These are phyloP conservation scores for Phytophthora pinifolia DNA, from an alignment of 352 stramenopile species.

Conservation along the genomic window DNA sequence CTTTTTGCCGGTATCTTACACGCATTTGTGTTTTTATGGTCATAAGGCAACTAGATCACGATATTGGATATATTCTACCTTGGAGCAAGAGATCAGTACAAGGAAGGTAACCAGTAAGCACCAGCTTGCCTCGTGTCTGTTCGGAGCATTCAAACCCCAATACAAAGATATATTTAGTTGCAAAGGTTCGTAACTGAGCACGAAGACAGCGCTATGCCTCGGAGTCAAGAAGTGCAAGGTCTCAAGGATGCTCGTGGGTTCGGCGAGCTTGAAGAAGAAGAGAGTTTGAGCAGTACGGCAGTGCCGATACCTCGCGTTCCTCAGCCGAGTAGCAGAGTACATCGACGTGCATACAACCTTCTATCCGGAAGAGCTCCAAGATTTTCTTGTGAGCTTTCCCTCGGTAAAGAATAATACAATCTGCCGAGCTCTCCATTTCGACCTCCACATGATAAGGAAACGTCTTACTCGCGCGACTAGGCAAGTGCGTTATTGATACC, in stretches of 20 bases:
- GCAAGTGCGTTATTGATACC: not conserved
- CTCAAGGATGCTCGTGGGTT: no score
- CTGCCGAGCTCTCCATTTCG: not conserved
- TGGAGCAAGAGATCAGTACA: constrained; percentile 8
- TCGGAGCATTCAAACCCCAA: constrained; percentile 10
- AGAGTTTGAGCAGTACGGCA: no score
- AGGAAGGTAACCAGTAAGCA: constrained; percentile 8
- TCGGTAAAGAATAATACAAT: not conserved
- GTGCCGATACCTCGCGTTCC: no score
- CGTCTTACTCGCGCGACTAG: not conserved
- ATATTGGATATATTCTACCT: constrained; percentile 14
- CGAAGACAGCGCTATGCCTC: no score
- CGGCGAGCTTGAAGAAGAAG: no score
- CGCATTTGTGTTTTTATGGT: no score
- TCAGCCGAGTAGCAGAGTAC: no score
- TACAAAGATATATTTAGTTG: no score
- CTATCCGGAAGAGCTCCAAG: not conserved
- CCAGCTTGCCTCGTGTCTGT: constrained; percentile 19
- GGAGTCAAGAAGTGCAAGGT: no score
- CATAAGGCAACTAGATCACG: not conserved
- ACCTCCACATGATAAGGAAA: not conserved
- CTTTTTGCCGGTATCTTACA: no score
- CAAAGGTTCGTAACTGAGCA: no score
- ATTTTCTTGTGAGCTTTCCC: not conserved
- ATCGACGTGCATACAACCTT: not conserved